A percentile compares a stretch with the other conserved stretches of the same genome.
These are phyloP conservation scores for Xylariaceae sp. DNA, from an alignment of 2,329 filamentous ascomycete genomes.

Conservation along the genomic window DNA sequence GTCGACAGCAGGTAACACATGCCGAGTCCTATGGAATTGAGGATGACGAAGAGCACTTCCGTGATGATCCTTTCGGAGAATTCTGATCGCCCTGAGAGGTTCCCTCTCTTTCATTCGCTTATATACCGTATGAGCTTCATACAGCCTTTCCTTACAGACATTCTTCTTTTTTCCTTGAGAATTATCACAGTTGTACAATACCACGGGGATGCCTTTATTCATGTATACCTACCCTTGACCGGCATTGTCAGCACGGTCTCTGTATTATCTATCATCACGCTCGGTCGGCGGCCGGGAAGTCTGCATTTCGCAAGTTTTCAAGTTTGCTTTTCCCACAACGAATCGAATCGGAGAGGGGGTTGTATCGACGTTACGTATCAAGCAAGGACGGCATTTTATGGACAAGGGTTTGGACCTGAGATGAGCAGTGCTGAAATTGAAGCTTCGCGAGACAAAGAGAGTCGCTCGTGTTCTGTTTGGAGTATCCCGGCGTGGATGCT, in stretches of 20 bases:
- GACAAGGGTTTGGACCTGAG: neutral
- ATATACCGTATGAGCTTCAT: neutral
- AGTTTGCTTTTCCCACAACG: neutral
- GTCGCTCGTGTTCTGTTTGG: neutral
- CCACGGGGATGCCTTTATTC: neutral
- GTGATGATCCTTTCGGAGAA: conserved; percentile 58
- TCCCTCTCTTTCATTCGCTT: neutral
- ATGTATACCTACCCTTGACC: neutral
- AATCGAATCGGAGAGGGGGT: neutral
- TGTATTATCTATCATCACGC: neutral
- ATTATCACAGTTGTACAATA: neutral
- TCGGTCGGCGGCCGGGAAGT: neutral
- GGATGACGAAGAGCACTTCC: conserved; percentile 52
- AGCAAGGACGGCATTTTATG: neutral
- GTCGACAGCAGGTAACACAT: conserved; percentile 41
- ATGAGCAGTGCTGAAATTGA: neutral
- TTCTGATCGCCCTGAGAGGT: conserved; percentile 41
- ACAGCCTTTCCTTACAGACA: neutral
- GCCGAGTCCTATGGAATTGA: conserved; percentile 44
- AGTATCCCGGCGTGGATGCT: neutral
- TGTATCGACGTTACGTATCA: neutral
- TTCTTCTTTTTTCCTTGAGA: neutral
- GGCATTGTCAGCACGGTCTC: neutral
- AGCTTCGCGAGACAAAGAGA: neutral
- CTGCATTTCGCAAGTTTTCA: neutral